Evolutionary conservation across 768 basidiomycete species (phyloP), one percentile per base, ranked within the genome.

Genomic region (Tephrocybe sp.): DNA sequence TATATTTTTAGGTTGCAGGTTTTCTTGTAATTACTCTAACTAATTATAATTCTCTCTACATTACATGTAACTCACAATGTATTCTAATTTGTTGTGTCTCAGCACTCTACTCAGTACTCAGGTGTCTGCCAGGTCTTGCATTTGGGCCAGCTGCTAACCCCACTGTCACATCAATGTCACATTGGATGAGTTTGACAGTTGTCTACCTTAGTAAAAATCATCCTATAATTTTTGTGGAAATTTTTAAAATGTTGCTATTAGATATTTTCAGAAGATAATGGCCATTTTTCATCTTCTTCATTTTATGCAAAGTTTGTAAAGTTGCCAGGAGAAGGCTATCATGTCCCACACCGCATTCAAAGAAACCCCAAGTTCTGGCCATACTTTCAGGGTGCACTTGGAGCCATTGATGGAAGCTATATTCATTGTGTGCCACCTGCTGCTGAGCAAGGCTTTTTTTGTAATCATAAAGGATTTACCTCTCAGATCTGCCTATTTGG

Each of bases 361-460:
- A 11, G 21, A 4, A 60, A 66, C 43, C 52, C 60, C 1, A 68
- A 68, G 34, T 61, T 62, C 28, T 66, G 38, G 26, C 67, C 65
- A 1, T 73, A 58, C 44, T 69, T 72, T 50, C 50, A 59, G n/a
- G 53, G 66, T 44, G 61, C 60, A 13, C 50, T 74, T 22, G 66
- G 69, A 32, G 68, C 66, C 1, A 53, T 72, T 2, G 66, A 73
- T 57, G 64, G 69, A 5, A 68, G 59, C 9, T 65, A 66, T 47
- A 65, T 66, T 30, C 43, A 48, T 40, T 57, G 55, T 36, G 56
- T 47, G 37, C 54, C 59, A 19, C 57, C 63, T 12, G 42, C 50
- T 15, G 41, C 34, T n/a, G 64, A 67, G 2, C 55, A 52, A 3
- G n/a, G 28, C 4, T 43, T 43, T 9, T 27, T 30, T 30, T 18